These are phyloP conservation scores for Euphorbia peplus DNA, from an alignment of 345 rosid genomes.

Conservation along the genomic window DNA sequence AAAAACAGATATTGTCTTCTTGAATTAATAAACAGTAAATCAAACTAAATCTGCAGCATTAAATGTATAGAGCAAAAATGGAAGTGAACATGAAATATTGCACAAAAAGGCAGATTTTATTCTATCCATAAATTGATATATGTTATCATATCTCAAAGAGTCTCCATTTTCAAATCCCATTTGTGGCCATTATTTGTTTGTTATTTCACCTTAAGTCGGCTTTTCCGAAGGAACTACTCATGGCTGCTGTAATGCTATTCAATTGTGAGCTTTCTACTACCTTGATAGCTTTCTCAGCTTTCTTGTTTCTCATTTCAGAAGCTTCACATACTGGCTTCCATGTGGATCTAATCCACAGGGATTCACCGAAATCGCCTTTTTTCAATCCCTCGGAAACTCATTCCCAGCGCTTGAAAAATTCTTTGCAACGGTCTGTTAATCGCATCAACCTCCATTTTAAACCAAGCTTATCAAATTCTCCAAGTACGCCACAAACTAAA, in stretches of 20 bases:
- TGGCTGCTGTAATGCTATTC: not conserved
- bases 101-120: not conserved
- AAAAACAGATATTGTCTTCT: no score
- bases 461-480: not conserved
- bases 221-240: not conserved
- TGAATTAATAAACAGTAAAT: not conserved
- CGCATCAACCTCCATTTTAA: constrained; percentile 1
- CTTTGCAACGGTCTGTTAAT: not conserved
- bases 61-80: not conserved
- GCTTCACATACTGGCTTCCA: not conserved
- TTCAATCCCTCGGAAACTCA: not conserved
- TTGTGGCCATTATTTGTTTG: not conserved
- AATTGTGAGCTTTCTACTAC: not conserved
- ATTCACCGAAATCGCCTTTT: constrained; percentile 1
- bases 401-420: not conserved
- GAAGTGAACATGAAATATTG: not conserved
- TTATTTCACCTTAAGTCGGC: not conserved
- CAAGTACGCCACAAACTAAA: not conserved
- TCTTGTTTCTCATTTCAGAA: not conserved
- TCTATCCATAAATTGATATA: not conserved
- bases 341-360: not conserved
- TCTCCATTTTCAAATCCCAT: not conserved
- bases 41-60: not conserved
- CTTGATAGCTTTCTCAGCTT: constrained; percentile 1
- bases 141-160: not conserved